These are phyloP conservation scores for Testicularia cyperi DNA, from an alignment of 1,284 basidiomycete species.

Conservation along the genomic window DNA sequence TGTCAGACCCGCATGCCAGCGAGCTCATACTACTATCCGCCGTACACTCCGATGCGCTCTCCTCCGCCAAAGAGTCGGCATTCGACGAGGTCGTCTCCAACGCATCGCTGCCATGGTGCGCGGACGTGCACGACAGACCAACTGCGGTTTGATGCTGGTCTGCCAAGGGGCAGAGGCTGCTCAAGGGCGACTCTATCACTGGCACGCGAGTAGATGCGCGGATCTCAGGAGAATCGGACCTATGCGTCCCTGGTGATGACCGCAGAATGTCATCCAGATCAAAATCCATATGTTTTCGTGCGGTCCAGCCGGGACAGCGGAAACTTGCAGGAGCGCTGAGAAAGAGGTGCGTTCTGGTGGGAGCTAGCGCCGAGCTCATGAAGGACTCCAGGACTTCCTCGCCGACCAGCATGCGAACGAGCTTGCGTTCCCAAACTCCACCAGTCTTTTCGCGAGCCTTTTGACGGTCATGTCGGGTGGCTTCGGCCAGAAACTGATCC, in stretches of 20 bases:
- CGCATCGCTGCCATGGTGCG: constrained; percentile 4
- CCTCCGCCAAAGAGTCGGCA: constrained; percentile 23
- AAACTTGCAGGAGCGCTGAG: constrained; percentile 25
- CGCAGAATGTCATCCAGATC: constrained; percentile 11
- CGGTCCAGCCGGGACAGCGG: constrained; percentile 39
- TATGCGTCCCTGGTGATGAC: neutral
- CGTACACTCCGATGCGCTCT: constrained; percentile 14
- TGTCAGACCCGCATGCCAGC: constrained; percentile 16
- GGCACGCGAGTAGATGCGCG: too few relatives aligned
- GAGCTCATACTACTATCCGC: constrained; percentile 29
- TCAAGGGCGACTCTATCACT: too few relatives aligned
- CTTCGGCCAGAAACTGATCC: neutral
- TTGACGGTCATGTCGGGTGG: constrained; percentile 5
- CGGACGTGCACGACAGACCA: neutral
- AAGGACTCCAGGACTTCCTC: constrained; percentile 16
- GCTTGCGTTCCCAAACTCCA: constrained; percentile 40
- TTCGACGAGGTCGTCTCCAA: constrained; percentile 13
- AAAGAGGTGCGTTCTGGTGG: constrained; percentile 27
- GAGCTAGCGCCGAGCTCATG: constrained; percentile 8
- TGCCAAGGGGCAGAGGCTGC: neutral
- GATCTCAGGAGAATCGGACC: constrained; percentile 1
- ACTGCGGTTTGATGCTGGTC: constrained; percentile 2
- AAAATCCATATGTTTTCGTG: constrained; percentile 29
- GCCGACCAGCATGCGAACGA: constrained; percentile 32
- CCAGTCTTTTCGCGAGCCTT: constrained; percentile 31